Evolutionary conservation across 1,284 basidiomycete genomes (phyloP), one percentile per base, ranked within the genome.

Genomic region (Phylloboletellus chloephorus): DNA sequence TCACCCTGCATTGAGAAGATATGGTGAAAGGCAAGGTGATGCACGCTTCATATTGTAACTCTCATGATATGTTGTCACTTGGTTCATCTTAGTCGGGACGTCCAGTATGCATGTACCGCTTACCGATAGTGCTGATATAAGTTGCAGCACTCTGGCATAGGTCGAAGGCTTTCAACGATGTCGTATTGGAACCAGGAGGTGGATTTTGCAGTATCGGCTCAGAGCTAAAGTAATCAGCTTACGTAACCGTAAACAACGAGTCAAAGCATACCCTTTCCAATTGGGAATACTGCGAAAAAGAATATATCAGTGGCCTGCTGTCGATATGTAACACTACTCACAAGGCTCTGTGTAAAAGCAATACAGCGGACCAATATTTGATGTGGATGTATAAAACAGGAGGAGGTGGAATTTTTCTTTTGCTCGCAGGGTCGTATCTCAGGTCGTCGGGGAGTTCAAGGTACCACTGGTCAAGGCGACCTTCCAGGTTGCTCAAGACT

Each of bases 321-420:
- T 46, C 33, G 33, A 30, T 19, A 15, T 39, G 30, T 34, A 38
- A 21, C 31, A 19, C 7, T 20, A 73, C 86, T 70, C 59, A 88
- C 85, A 87, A 91, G 15, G 85, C 86, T 28, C 89, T 76, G 61
- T 91, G 78, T 22, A 91, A 69, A 22, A 91, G 67, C 13, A 91
- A 68, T 5, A 91, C 77, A 10, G 83, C 73, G 8, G 76, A 78
- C 74, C 85, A 88, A 59, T 91, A 90, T 52, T 85, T 73, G 39
- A 88, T 72, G 52, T 92, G 85, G 22, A 91, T 66, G 35, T 79
- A 72, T 16, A 91, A 58, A 20, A 90, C 69, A 45, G 82, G 78
- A 4, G 82, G 79, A 5, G 79, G 71, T 9, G 80, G 78, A 7
- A 68, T 57, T 8, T 61, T 62, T 37, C 73, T 67, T 49, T 72